phyloP scores from a whole-genome alignment of 495 filamentous ascomycete species.

The Penicillium maclennaniae region DNA sequence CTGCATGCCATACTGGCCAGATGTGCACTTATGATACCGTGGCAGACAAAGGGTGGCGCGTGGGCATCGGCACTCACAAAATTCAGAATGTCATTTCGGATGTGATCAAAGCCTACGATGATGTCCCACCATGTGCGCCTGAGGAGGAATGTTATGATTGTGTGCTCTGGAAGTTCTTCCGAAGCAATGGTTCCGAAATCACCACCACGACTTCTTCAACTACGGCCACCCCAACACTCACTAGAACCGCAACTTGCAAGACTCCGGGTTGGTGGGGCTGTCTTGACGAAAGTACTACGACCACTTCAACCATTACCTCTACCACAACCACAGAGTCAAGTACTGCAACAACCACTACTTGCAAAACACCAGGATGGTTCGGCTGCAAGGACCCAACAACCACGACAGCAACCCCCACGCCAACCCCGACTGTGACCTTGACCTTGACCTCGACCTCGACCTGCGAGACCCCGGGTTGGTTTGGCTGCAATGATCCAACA shows the following conservation, averaged over 20 bases:
- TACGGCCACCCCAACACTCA: constrained; percentile 54
- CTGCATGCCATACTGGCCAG: constrained; percentile 80
- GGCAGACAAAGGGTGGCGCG: constrained; percentile 81
- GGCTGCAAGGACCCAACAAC: constrained; percentile 45
- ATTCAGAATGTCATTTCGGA: constrained; percentile 81
- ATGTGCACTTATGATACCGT: constrained; percentile 93
- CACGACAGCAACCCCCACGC: constrained; percentile 31
- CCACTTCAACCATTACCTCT: constrained; percentile 43
- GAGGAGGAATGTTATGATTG: constrained; percentile 83
- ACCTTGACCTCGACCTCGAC: constrained; percentile 71
- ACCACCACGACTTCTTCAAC: constrained; percentile 58
- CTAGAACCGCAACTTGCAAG: constrained; percentile 78
- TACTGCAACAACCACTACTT: constrained; percentile 67
- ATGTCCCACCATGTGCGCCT: constrained; percentile 69
- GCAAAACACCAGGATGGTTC: constrained; percentile 73
- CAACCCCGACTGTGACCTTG: constrained; percentile 61
- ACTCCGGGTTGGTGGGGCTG: constrained; percentile 75
- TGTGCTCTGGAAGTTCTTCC: constrained; percentile 88
- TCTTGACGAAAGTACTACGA: constrained; percentile 56
- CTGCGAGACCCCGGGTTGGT: constrained; percentile 78
- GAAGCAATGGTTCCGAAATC: constrained; percentile 77
- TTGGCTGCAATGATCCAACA: constrained; percentile 47
- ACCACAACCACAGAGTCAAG: constrained; percentile 49
- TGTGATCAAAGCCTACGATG: constrained; percentile 76
- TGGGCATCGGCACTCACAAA: constrained; percentile 78